Evolutionary conservation across 2,329 filamentous ascomycete genomes (phyloP), one percentile per base, ranked within the genome.

Genomic region (Fusarium sp.): DNA sequence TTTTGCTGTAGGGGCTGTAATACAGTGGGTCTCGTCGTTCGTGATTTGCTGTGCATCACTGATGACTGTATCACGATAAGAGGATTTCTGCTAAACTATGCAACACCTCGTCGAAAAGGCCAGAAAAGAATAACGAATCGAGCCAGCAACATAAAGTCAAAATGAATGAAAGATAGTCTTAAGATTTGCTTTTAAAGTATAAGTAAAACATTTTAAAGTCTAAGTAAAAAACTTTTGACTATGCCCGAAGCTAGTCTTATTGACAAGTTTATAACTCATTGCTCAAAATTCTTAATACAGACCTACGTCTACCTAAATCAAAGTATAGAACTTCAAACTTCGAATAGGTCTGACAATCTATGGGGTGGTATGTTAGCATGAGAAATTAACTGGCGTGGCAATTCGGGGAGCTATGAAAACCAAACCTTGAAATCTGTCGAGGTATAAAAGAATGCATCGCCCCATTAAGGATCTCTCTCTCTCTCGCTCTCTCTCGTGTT

Each of bases 21-120:
- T 64, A 65, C 14, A 48, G 61, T 68, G 52, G 61, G 61, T 68
- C 65, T 59, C 45, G 30, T 42, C 28, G 22, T 26, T 38, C 4
- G 34, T 48, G 32, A 34, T 28, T 26, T 36, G 41, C 30, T 55
- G 34, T 13, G 24, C 18, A n/a, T 14, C 24, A 6, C 15, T 55
- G 24, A 55, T 41, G 34, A 14, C 34, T 13, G 24, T 38, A 38
- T 38, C 50, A 18, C 14, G 50, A 54, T 28, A 54, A 38, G 32
- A 36, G 18, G 14, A 10, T 8, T 13, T 30, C 14, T n/a, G 4
- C 50, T 54, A 28, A 38, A 34, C 18, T 38, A 15, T 13, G 17
- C 34, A 22, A 38, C 24, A 28, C 13, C n/a, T 15, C 20, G 6
- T 38, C 18, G 3, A 26, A 32, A 22, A 14, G 32, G 10, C 2